phyloP scores from a whole-genome alignment of 345 rosid species.

The Salix viminalis region DNA sequence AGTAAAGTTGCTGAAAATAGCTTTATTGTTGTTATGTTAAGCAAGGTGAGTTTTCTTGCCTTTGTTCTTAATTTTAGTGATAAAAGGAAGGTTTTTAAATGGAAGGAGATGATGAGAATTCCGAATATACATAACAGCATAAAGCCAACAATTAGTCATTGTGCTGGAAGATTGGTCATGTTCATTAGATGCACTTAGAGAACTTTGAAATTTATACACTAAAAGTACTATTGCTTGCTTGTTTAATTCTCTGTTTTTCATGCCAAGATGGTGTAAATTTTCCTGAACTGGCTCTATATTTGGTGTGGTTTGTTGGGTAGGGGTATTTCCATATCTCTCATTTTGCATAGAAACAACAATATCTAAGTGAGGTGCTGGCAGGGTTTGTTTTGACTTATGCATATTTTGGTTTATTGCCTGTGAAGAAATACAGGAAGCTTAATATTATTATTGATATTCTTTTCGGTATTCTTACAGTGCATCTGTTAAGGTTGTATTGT shows the following conservation, averaged over 20 bases:
- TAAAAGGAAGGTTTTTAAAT: neutral
- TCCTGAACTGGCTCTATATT: neutral
- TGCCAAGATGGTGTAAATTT: neutral
- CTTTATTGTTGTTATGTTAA: constrained; percentile 27
- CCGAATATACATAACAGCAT: neutral
- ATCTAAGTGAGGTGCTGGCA: neutral
- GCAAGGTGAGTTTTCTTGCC: constrained; percentile 15
- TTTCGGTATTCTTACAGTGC: neutral
- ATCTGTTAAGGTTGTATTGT: neutral
- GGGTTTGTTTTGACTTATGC: neutral
- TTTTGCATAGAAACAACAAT: neutral
- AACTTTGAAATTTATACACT: neutral
- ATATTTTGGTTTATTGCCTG: neutral
- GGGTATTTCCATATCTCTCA: neutral
- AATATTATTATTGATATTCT: neutral
- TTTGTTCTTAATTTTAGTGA: neutral
- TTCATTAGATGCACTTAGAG: neutral
- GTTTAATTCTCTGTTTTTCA: neutral
- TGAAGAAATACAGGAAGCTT: neutral
- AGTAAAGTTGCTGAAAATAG: constrained; percentile 29
- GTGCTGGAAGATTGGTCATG: neutral
- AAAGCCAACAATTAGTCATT: neutral
- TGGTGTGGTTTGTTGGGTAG: neutral
- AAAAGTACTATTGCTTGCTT: neutral
- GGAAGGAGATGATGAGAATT: neutral